These are phyloP conservation scores for Globisporangium lucens DNA, from an alignment of 352 stramenopile genomes.

Conservation along the genomic window DNA sequence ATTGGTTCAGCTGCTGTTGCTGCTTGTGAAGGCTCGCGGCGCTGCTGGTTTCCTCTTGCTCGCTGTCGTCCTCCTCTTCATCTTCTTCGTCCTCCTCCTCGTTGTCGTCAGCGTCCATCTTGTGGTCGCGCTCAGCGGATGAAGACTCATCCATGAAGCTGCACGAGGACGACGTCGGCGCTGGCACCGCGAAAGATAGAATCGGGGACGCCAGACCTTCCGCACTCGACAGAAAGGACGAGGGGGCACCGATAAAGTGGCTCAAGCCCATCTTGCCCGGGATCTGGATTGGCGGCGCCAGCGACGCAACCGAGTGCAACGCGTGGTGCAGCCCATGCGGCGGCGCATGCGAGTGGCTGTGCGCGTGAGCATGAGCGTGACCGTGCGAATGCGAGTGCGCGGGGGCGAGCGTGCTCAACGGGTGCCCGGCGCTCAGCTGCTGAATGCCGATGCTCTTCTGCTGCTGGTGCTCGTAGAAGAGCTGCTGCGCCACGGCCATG, in stretches of 20 bases:
- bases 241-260: conserved; percentile 8
- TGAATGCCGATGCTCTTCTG: conserved; percentile 63
- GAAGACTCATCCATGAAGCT: neutral
- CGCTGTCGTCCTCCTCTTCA: conserved; percentile 7
- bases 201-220: conserved; percentile 29
- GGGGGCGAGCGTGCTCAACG: conserved; percentile 16
- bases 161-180: conserved; percentile 11
- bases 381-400: neutral
- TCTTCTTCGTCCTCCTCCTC: conserved; percentile 1
- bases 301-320: conserved; percentile 11
- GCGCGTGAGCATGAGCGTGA: neutral
- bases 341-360: conserved; percentile 3
- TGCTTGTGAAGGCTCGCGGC: neutral
- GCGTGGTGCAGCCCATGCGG: neutral
- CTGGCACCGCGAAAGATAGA: conserved; percentile 24
- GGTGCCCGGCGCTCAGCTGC: conserved; percentile 17
- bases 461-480: conserved; percentile 80
- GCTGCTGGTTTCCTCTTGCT: neutral
- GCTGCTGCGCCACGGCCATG: conserved; percentile 73
- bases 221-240: conserved; percentile 23
- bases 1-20: conserved; percentile 3
- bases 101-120: neutral
- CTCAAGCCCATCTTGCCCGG: conserved; percentile 26
- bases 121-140: conserved; percentile 1
- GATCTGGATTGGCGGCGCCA: conserved; percentile 46